Evolutionary conservation across 352 stramenopile genomes (phyloP).

Genomic region (Globisporangium megalacanthum): DNA sequence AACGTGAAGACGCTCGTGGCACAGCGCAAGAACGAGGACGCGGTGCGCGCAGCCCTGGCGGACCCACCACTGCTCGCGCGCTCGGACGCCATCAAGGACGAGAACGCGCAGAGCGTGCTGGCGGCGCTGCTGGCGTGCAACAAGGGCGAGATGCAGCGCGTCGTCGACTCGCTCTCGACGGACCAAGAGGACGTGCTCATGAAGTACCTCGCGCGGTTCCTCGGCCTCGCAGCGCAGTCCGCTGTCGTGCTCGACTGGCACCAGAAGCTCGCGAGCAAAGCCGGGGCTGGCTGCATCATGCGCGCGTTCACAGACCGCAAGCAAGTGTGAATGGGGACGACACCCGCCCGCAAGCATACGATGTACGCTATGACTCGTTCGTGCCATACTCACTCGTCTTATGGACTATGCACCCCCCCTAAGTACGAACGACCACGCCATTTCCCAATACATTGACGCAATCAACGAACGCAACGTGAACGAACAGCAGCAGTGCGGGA

Average conservation of each 20-base stretch:
- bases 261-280: constrained; percentile 78
- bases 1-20: constrained; percentile 67
- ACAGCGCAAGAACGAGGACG: constrained; percentile 79
- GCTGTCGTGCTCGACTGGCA: constrained; percentile 85
- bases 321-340: constrained; percentile 47
- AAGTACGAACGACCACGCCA: not conserved
- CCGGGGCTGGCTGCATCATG: constrained; percentile 85
- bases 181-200: constrained; percentile 79
- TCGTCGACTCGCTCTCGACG: constrained; percentile 63
- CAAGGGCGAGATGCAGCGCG: constrained; percentile 83
- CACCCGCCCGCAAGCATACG: no score
- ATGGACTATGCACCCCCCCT: no score
- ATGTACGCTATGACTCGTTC: not conserved
- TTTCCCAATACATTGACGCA: not conserved
- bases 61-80: constrained; percentile 67
- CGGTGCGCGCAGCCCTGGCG: constrained; percentile 62
- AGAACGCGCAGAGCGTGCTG: constrained; percentile 81
- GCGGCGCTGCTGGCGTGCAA: constrained; percentile 71
- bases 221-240: constrained; percentile 71
- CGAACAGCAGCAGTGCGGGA: no score
- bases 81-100: constrained; percentile 53
- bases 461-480: no score
- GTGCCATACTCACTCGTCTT: no score
- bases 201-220: constrained; percentile 87
- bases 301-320: constrained; percentile 86